Evolutionary conservation across 306 rosid genomes (phyloP).

Genomic region (Rosa lucieae): DNA sequence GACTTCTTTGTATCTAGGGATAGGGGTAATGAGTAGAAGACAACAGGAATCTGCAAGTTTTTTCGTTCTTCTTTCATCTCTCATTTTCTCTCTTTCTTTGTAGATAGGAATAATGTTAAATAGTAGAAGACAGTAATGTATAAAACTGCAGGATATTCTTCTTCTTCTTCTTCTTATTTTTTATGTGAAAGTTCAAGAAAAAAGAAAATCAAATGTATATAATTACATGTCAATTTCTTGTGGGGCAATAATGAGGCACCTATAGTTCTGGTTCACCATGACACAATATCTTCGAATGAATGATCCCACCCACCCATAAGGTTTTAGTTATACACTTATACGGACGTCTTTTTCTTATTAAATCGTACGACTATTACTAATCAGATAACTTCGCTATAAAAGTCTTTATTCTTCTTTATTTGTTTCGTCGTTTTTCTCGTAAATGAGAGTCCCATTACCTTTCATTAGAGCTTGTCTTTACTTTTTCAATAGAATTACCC

Average conservation of each 20-base stretch:
- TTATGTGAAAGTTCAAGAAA: neutral
- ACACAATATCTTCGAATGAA: neutral
- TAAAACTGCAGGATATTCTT: neutral
- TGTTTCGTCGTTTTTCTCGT: neutral
- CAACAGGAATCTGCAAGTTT: neutral
- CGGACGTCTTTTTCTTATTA: neutral
- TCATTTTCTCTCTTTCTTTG: neutral
- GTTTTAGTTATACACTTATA: neutral
- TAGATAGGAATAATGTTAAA: neutral
- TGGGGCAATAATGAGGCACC: neutral
- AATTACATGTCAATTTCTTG: neutral
- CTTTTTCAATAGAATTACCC: neutral
- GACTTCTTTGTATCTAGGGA: neutral
- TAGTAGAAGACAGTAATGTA: neutral
- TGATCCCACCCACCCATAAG: neutral
- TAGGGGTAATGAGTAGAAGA: constrained; percentile 1
- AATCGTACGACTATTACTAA: neutral
- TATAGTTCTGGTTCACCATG: neutral
- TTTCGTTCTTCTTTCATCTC: neutral
- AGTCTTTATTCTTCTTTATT: neutral
- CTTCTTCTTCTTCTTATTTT: neutral
- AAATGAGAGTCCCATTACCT: neutral
- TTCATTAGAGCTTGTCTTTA: neutral
- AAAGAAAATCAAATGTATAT: neutral
- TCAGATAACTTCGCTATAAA: neutral